Base-by-base conservation (phyloP, 1,139 yeast genomes). In the Suhomyces anneliseae region DNA sequence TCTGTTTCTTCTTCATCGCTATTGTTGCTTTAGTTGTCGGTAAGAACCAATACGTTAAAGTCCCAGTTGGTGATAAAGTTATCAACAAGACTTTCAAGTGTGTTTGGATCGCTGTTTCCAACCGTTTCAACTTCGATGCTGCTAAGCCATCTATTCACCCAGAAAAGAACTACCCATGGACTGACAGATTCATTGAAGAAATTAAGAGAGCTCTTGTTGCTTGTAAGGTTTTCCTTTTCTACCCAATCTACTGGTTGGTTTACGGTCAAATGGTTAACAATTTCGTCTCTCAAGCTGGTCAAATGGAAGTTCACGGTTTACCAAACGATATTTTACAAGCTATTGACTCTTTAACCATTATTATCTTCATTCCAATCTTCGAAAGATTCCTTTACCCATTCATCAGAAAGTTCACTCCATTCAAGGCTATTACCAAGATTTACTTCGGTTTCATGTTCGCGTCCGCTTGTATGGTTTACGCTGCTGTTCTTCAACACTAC, bases 401-500 rank as follows among this genome's bases (percentile, higher is more conserved):
- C 59, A 69, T 83, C 57, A 72, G 85, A 65, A 73, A 65, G 55
- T 66, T 50, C 58, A 81, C 87, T 39, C 79, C 82, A 11, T 81
- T 84, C 62, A 82, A 74, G 54, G 83, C 96, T 38, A 82, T 88
- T 57, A 77, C 90, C 50, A 82, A 88, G 65, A 90, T 90, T 56
- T 75, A 79, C 61, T 72, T 75, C 54, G 97, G 97, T 10, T 90
- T 90, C 72, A 66, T 85, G 66, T 74, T 87, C 49, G 90, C 85
- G 45, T 67, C 90, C 7, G 59, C 77, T 38, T 79, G 96, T 36
- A 86, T 87, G 84, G 79, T 83, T 34, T 83, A 86, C 61, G 95
- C 96, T 46, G 93, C 95, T 12, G 83, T 87, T 38, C 76, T 88
- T 54, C 97, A 90, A 70, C 81, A 83, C 61, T 74, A 72, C 61